Conservation (phyloP, 768 basidiomycete genomes). For the Suillus subaureus region DNA sequence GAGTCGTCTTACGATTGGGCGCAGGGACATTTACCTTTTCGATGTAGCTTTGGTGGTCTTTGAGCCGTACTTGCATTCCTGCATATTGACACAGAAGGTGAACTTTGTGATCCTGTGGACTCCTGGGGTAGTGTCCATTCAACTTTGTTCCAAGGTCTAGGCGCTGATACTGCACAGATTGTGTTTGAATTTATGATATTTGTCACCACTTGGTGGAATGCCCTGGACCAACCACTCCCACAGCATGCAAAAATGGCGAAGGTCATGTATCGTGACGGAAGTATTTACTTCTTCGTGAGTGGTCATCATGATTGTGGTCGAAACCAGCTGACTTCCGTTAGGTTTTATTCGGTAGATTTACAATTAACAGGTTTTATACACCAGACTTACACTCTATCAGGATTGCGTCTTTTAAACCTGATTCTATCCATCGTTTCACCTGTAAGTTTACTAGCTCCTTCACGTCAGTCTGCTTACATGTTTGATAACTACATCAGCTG, state of each 20-base stretch:
- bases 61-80: constrained; percentile 19
- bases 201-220: constrained; percentile 30
- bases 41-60: constrained; percentile 21
- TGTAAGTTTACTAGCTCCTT: constrained; percentile 17
- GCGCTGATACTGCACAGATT: constrained; percentile 17
- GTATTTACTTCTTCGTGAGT: constrained; percentile 30
- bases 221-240: constrained; percentile 27
- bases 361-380: neutral
- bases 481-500: constrained; percentile 13
- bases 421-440: constrained; percentile 23
- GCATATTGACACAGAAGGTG: constrained; percentile 23
- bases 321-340: constrained; percentile 12
- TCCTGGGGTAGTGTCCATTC: constrained; percentile 26
- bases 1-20: constrained; percentile 9
- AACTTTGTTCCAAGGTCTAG: neutral
- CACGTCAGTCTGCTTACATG: neutral
- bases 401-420: constrained; percentile 24
- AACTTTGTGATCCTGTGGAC: constrained; percentile 28
- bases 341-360: constrained; percentile 27
- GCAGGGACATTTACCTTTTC: neutral
- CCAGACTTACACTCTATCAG: constrained; percentile 12
- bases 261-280: constrained; percentile 32
- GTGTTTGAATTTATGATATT: constrained; percentile 35
- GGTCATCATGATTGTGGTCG: neutral
- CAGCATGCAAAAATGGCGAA: constrained; percentile 19